phyloP scores from a whole-genome alignment of 768 basidiomycete species.

The Leucogyrophana mollusca region DNA sequence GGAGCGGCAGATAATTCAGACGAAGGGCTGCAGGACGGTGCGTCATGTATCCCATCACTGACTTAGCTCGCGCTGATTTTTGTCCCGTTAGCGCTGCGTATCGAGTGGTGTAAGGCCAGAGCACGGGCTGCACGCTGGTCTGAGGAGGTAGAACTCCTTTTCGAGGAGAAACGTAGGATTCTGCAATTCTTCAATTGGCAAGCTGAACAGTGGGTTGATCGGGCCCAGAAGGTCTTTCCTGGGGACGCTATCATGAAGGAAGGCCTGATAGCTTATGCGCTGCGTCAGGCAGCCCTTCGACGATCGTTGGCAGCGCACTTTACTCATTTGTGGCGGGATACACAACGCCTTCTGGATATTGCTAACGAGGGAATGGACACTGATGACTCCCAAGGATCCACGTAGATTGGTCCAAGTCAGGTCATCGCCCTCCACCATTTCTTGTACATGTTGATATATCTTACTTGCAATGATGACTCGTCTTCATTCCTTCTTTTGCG shows the following conservation, averaged over 20 bases:
- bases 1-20: not conserved
- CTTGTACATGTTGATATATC: no score
- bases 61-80: not conserved
- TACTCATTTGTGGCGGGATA: not conserved
- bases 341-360: no score
- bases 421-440: no score
- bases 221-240: not conserved
- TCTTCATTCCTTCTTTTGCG: no score
- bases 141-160: not conserved
- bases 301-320: not conserved
- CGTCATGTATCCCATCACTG: not conserved
- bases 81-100: not conserved
- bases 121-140: not conserved
- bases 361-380: no score
- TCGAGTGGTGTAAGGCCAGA: slow-evolving; percentile 1
- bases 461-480: no score
- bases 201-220: not conserved
- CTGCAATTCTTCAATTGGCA: not conserved
- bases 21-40: not conserved
- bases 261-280: not conserved
- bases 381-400: no score
- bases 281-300: not conserved
- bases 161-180: not conserved
- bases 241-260: not conserved
- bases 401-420: no score